These are phyloP conservation scores for Phytopythium sindhum DNA, from an alignment of 352 stramenopile species.

Conservation along the genomic window DNA sequence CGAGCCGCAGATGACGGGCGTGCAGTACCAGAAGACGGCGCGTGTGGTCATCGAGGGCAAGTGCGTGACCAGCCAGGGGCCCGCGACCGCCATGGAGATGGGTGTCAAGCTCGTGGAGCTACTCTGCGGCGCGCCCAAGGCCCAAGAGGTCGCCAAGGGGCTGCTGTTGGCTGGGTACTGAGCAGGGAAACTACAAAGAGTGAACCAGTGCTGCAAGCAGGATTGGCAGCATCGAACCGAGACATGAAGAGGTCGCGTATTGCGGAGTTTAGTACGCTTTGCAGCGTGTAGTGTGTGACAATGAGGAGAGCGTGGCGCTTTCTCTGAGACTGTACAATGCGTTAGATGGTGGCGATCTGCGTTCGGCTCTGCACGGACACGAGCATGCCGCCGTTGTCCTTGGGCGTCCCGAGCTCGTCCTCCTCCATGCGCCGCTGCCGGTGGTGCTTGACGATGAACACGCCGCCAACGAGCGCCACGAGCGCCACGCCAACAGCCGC, in stretches of 20 bases:
- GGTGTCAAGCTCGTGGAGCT: slow-evolving; percentile 79
- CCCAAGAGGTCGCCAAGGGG: slow-evolving; percentile 51
- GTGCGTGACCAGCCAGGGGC: slow-evolving; percentile 76
- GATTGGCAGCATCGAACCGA: not conserved
- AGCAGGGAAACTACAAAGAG: not conserved
- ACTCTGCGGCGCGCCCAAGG: slow-evolving; percentile 59
- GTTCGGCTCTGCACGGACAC: slow-evolving; percentile 32
- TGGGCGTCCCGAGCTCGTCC: slow-evolving; percentile 17
- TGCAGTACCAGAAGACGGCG: slow-evolving; percentile 40
- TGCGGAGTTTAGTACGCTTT: not conserved
- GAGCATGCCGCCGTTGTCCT: slow-evolving; percentile 15
- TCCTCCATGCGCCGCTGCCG: slow-evolving; percentile 15
- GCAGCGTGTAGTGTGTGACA: not conserved
- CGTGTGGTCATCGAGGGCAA: slow-evolving; percentile 68
- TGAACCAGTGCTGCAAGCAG: not conserved
- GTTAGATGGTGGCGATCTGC: slow-evolving; percentile 27
- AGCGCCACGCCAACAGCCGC: slow-evolving; percentile 6
- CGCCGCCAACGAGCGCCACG: slow-evolving; percentile 24
- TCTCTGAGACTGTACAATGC: not conserved
- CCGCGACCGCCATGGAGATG: slow-evolving; percentile 80
- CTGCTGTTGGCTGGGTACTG: slow-evolving; percentile 33
- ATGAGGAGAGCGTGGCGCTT: not conserved
- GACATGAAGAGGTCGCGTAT: not conserved
- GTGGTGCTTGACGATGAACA: slow-evolving; percentile 19
- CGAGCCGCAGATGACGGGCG: slow-evolving; percentile 53